Conservation (phyloP, 352 stramenopile species). For the Blastocystis hominis region DNA sequence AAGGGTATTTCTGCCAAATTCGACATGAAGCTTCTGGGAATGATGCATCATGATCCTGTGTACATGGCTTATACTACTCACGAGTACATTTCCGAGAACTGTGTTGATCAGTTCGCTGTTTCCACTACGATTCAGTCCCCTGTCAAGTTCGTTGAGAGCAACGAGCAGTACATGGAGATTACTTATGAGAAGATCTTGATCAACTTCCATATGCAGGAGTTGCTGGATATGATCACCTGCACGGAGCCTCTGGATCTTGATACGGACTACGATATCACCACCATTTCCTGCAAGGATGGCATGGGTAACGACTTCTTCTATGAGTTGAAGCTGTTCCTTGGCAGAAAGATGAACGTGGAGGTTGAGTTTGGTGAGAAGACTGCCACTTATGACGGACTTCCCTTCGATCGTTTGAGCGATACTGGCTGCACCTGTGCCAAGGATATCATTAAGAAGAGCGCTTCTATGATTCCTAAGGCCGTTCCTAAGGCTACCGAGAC, state of each 20-base stretch:
- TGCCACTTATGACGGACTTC: neutral
- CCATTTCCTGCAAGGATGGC: conserved; percentile 28
- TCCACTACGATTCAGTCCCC: neutral
- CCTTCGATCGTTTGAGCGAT: neutral
- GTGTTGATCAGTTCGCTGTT: neutral
- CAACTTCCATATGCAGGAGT: neutral
- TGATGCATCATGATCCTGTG: conserved; percentile 52
- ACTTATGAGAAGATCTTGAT: conserved; percentile 6
- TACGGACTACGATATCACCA: conserved; percentile 20
- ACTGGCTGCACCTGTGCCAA: conserved; percentile 29
- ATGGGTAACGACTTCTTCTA: conserved; percentile 2
- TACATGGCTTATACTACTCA: neutral
- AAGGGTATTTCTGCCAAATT: neutral
- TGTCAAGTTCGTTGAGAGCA: neutral
- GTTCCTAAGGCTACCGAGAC: neutral
- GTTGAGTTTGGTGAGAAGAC: neutral
- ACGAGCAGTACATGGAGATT: neutral
- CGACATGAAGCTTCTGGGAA: conserved; percentile 35
- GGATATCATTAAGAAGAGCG: neutral
- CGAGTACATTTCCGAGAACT: neutral
- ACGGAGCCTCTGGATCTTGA: conserved; percentile 22
- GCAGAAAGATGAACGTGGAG: neutral
- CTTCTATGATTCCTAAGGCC: neutral
- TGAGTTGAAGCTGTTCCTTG: conserved; percentile 10
- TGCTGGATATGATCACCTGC: neutral